phyloP scores from a whole-genome alignment of 495 filamentous ascomycete species.

The Baudoinia panamericana region DNA sequence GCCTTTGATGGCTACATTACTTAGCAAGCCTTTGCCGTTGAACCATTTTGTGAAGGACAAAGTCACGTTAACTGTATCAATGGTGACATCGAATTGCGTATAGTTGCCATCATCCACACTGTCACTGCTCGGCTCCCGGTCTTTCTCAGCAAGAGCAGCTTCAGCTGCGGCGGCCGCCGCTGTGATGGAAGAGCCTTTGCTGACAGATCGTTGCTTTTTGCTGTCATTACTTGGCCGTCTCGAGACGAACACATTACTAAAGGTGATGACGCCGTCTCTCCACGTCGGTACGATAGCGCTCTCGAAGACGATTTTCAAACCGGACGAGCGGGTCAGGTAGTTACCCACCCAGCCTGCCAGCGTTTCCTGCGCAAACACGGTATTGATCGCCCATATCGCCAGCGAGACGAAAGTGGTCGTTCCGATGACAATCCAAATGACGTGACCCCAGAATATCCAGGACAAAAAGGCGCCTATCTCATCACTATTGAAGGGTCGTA shows the following conservation, averaged over 20 bases:
- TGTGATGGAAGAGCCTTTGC: slow-evolving; percentile 77
- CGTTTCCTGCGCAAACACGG: slow-evolving; percentile 94
- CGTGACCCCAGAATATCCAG: slow-evolving; percentile 84
- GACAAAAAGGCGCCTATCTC: slow-evolving; percentile 92
- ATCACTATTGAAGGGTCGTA: slow-evolving; percentile 88
- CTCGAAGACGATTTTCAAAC: slow-evolving; percentile 92
- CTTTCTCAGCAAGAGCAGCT: slow-evolving; percentile 52
- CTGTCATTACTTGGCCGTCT: slow-evolving; percentile 63
- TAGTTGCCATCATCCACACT: slow-evolving; percentile 88
- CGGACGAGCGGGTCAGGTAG: slow-evolving; percentile 87
- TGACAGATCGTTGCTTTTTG: slow-evolving; percentile 48
- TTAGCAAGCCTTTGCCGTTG: slow-evolving; percentile 84
- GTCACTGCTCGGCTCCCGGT: slow-evolving; percentile 32
- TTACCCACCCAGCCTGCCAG: slow-evolving; percentile 87
- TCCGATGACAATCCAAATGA: slow-evolving; percentile 86
- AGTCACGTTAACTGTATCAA: slow-evolving; percentile 91
- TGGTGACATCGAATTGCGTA: slow-evolving; percentile 90
- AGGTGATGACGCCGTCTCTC: slow-evolving; percentile 85
- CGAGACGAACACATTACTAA: slow-evolving; percentile 94
- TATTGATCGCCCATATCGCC: slow-evolving; percentile 79
- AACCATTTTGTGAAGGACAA: slow-evolving; percentile 97
- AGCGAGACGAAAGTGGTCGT: slow-evolving; percentile 96
- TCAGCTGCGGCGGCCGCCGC: slow-evolving; percentile 62
- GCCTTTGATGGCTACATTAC: slow-evolving; percentile 85
- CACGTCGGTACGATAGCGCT: slow-evolving; percentile 94